Percentiles rank a stretch among this genome's conserved stretches.
Conservation (phyloP, 257 asterid genomes). For the Nemophila menziesii region DNA sequence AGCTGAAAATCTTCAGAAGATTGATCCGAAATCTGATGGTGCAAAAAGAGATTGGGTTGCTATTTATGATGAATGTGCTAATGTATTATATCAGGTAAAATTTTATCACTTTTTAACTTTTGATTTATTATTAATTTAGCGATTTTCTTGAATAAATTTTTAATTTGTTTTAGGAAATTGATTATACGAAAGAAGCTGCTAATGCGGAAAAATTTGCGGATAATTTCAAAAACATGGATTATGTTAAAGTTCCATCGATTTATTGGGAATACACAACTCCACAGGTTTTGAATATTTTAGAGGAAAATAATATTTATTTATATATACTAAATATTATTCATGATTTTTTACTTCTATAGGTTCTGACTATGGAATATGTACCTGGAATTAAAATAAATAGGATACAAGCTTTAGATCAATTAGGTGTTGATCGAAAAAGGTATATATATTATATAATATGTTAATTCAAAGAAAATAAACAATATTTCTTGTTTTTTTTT, state of each 20-base stretch:
- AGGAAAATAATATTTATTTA: conserved; percentile 5
- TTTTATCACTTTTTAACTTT: background rate
- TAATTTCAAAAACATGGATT: conserved; percentile 69
- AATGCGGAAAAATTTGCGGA: conserved; percentile 67
- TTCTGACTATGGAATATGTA: conserved; percentile 82
- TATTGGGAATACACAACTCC: conserved; percentile 88
- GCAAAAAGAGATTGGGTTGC: conserved; percentile 99
- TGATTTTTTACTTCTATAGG: conserved; percentile 27
- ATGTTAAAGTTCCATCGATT: conserved; percentile 75
- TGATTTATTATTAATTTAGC: background rate
- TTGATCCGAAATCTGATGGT: conserved; percentile 99
- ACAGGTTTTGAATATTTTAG: conserved; percentile 44
- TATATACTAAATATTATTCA: conserved; percentile 8
- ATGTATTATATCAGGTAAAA: conserved; percentile 72
- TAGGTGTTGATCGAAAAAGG: conserved; percentile 89
- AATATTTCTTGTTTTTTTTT: background rate
- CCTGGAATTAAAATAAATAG: conserved; percentile 92
- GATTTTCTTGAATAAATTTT: background rate
- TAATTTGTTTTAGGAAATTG: conserved; percentile 56
- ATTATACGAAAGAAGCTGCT: conserved; percentile 80
- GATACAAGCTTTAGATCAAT: conserved; percentile 73
- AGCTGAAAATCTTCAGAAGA: conserved; percentile 94
- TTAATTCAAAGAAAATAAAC: background rate
- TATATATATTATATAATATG: conserved; percentile 9
- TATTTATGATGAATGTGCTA: conserved; percentile 93